Evolutionary conservation across 208 protist species (phyloP), one percentile per base, ranked within the genome.

Genomic region (Wallacemonas collosoma): DNA sequence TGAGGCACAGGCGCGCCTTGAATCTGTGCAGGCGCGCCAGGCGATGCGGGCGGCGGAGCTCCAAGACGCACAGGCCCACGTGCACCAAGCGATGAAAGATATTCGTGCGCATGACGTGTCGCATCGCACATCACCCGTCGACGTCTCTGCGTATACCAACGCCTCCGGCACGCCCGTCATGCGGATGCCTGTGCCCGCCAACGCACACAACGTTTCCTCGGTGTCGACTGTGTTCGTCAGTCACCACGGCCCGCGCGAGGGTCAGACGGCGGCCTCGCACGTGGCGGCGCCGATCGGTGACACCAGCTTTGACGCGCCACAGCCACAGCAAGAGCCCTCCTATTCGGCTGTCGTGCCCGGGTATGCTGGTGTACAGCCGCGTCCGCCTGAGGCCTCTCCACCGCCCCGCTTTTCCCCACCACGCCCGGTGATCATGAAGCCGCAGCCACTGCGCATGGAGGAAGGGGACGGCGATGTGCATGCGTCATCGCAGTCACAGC

Each of bases 11-110:
- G 76, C 68, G 48, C 77, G 83, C 39, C 17, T 91, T 2, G 79
- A 79, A 40, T 76, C 86, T 36, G 61, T 91, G 69, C 76, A 82
- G 68, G 54, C 39, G 35, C 82, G 82, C 1, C 76, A 87, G 68
- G 73, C 68, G 17, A 76, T 60, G n/a, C 87, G 83, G 6, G 79
- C 75, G 50, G 66, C 44, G 26, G 80, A 71, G 50, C 53, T 85
- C 44, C 68, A 71, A 11, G 56, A 57, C 9, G 80, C 80, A 2
- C 66, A 73, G 58, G 77, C 54, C 44, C 63, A 80, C 56, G 73
- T 92, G 68, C 69, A 79, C 53, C 61, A 69, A 5, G 87, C 86
- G 12, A 43, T 67, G 56, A 74, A 82, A 68, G 68, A 66, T 15
- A 77, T 73, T 54, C 50, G 40, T 1, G 71, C 56, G 40, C 69